These are phyloP conservation scores for Ascochyta pisi DNA, from an alignment of 2,329 filamentous ascomycete genomes.

Conservation along the genomic window DNA sequence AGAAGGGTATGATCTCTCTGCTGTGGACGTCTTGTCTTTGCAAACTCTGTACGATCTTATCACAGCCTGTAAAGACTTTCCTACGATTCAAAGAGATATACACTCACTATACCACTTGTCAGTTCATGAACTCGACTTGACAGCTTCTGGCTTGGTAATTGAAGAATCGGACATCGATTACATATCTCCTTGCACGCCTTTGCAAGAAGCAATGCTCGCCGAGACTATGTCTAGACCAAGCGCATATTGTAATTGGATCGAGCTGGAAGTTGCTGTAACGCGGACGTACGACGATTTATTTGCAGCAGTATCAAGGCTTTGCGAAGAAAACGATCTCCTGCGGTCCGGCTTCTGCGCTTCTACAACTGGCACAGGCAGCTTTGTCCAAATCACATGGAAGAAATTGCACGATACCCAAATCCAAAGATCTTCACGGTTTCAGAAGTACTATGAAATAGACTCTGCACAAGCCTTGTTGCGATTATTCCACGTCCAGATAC, in stretches of 20 bases:
- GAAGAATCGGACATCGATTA: constrained; percentile 30
- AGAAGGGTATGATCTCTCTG: constrained; percentile 62
- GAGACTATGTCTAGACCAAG: constrained; percentile 68
- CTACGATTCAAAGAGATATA: neutral
- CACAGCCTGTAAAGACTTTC: constrained; percentile 23
- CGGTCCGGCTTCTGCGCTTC: constrained; percentile 72
- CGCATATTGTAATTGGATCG: constrained; percentile 81
- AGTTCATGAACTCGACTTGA: neutral
- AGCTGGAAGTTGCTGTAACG: constrained; percentile 62
- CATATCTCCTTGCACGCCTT: constrained; percentile 69
- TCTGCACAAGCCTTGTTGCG: constrained; percentile 55
- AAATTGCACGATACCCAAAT: constrained; percentile 55
- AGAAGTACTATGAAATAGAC: constrained; percentile 51
- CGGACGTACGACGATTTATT: constrained; percentile 50
- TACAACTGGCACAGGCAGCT: constrained; percentile 53
- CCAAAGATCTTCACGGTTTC: constrained; percentile 48
- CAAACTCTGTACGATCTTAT: constrained; percentile 52
- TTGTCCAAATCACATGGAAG: constrained; percentile 71
- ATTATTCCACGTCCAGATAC: constrained; percentile 70
- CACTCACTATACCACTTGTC: neutral
- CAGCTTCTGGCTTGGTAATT: neutral
- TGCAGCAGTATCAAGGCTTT: constrained; percentile 34
- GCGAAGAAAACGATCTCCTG: constrained; percentile 67
- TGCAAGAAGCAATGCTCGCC: constrained; percentile 81
- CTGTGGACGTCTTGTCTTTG: constrained; percentile 67